A percentile compares a stretch with the other conserved stretches of the same genome.
These are phyloP conservation scores for Rhodocollybia butyracea DNA, from an alignment of 768 basidiomycete species.

Conservation along the genomic window DNA sequence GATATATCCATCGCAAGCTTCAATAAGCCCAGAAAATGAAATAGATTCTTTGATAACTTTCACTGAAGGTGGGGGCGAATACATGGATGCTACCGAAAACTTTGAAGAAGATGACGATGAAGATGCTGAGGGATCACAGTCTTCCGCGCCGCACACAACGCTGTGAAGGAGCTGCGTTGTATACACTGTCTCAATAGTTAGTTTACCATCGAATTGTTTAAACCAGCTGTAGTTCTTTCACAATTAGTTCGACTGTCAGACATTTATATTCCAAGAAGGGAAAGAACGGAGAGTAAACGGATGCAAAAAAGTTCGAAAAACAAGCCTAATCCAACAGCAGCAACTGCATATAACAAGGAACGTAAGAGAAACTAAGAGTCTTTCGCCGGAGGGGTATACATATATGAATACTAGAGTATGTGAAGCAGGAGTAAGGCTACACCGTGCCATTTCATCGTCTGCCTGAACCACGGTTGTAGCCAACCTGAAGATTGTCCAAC, in stretches of 20 bases:
- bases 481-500: slow-evolving; percentile 84
- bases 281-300: background rate
- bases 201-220: too few relatives aligned
- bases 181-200: too few relatives aligned
- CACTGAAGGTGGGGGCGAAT: too few relatives aligned
- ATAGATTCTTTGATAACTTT: too few relatives aligned
- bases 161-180: too few relatives aligned
- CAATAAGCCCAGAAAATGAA: background rate
- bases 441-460: slow-evolving; percentile 44
- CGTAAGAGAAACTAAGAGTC: background rate
- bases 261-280: background rate
- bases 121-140: background rate
- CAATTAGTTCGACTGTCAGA: background rate
- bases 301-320: background rate
- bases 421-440: background rate
- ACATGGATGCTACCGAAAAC: too few relatives aligned
- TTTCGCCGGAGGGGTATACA: background rate
- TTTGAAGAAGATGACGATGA: background rate
- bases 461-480: slow-evolving; percentile 72
- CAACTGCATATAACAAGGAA: background rate
- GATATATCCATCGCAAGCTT: background rate
- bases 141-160: background rate
- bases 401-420: background rate
- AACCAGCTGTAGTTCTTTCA: too few relatives aligned
- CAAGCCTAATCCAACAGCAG: background rate